These are phyloP conservation scores for Candida maris DNA, from an alignment of 805 yeast species.

Conservation along the genomic window DNA sequence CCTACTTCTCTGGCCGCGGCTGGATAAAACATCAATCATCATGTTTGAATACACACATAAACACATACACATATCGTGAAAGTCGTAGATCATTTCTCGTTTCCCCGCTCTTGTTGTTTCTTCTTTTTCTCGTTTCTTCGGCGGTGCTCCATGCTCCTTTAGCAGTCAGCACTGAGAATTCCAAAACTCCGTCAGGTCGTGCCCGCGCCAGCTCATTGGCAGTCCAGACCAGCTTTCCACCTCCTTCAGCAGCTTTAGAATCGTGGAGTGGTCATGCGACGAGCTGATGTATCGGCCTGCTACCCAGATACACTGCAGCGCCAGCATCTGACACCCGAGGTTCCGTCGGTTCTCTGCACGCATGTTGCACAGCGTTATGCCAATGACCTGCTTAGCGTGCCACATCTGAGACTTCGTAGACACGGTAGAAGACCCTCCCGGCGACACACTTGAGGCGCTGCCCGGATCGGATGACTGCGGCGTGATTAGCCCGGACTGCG, in stretches of 20 bases:
- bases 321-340: slow-evolving; percentile 17
- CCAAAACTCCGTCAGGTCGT: slow-evolving; percentile 27
- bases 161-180: slow-evolving; percentile 23
- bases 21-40: no score
- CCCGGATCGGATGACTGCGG: slow-evolving; percentile 2
- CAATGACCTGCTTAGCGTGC: slow-evolving; percentile 40
- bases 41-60: no score
- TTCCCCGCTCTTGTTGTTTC: no score
- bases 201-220: slow-evolving; percentile 20
- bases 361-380: slow-evolving; percentile 26
- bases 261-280: slow-evolving; percentile 22
- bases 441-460: slow-evolving; percentile 7
- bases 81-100: no score
- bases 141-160: no score
- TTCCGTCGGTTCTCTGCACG: slow-evolving; percentile 12
- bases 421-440: slow-evolving; percentile 9
- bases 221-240: slow-evolving; percentile 24
- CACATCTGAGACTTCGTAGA: slow-evolving; percentile 31
- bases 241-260: slow-evolving; percentile 20
- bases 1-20: no score
- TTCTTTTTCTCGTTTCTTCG: no score
- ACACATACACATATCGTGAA: no score
- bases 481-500: slow-evolving; percentile 3
- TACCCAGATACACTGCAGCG: slow-evolving; percentile 24
- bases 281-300: slow-evolving; percentile 27